Conservation (phyloP, 768 basidiomycete species). For the Termitomyces sp. region DNA sequence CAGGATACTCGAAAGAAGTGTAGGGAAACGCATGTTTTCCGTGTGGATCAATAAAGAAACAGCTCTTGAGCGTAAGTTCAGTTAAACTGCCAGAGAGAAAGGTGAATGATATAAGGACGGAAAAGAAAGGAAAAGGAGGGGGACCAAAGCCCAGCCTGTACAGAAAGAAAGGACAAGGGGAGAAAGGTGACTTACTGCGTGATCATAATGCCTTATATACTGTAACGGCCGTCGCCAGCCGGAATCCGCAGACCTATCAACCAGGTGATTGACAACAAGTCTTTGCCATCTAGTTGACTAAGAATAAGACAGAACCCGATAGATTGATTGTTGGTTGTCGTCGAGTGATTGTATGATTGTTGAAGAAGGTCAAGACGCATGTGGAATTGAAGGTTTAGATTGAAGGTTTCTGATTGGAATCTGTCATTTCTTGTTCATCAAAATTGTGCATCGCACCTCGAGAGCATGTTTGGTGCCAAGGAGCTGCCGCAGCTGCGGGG, state of each 20-base stretch:
- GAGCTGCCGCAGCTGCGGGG: no score
- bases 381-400: neutral
- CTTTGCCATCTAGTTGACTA: no score
- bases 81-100: constrained; percentile 16
- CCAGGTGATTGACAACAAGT: neutral
- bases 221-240: constrained; percentile 9
- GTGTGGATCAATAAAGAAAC: constrained; percentile 14
- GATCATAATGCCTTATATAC: constrained; percentile 11
- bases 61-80: constrained; percentile 22
- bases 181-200: constrained; percentile 1
- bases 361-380: neutral
- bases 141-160: constrained; percentile 25
- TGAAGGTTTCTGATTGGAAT: neutral
- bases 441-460: neutral
- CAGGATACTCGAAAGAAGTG: constrained; percentile 52
- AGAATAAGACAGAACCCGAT: neutral
- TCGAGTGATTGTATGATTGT: neutral
- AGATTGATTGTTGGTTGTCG: neutral
- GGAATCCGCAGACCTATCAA: neutral
- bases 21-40: constrained; percentile 51
- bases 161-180: constrained; percentile 19
- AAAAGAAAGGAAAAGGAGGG: constrained; percentile 23
- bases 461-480: neutral
- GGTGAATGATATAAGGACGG: constrained; percentile 11
- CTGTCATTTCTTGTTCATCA: neutral